Conservation (phyloP, 768 basidiomycete genomes). For the Suillus subaureus region DNA sequence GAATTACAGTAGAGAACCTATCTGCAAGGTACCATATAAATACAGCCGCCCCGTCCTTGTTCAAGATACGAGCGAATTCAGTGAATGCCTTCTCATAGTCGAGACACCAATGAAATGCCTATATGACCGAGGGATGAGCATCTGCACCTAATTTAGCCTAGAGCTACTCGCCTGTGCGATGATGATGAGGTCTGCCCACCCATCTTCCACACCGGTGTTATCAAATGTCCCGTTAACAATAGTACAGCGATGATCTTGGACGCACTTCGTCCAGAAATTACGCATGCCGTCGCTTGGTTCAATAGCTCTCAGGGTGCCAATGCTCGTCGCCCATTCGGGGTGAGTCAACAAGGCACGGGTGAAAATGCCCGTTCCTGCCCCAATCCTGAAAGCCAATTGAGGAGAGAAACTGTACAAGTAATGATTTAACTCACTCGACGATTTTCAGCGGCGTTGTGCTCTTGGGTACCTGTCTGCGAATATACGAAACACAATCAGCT, state of each 20-base stretch:
- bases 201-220: conserved; percentile 54
- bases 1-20: conserved; percentile 42
- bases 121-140: conserved; percentile 2
- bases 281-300: conserved; percentile 93
- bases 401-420: neutral
- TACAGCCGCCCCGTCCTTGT: conserved; percentile 65
- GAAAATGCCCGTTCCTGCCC: conserved; percentile 88
- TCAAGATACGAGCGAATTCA: conserved; percentile 62
- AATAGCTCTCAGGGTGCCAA: conserved; percentile 63
- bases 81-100: conserved; percentile 73
- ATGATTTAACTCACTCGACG: conserved; percentile 57
- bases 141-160: conserved; percentile 27
- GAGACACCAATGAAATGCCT: conserved; percentile 96
- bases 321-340: conserved; percentile 42
- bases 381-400: conserved; percentile 52
- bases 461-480: conserved; percentile 48
- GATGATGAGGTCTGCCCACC: conserved; percentile 79
- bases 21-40: conserved; percentile 94
- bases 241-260: conserved; percentile 27
- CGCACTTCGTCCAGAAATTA: conserved; percentile 17
- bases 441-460: conserved; percentile 52
- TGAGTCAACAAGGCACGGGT: conserved; percentile 78
- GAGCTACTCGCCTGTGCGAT: conserved; percentile 62
- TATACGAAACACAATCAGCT: neutral
- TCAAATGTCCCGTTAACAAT: conserved; percentile 72